phyloP scores from a whole-genome alignment of 208 protist species.

The Spongospora subterranea region DNA sequence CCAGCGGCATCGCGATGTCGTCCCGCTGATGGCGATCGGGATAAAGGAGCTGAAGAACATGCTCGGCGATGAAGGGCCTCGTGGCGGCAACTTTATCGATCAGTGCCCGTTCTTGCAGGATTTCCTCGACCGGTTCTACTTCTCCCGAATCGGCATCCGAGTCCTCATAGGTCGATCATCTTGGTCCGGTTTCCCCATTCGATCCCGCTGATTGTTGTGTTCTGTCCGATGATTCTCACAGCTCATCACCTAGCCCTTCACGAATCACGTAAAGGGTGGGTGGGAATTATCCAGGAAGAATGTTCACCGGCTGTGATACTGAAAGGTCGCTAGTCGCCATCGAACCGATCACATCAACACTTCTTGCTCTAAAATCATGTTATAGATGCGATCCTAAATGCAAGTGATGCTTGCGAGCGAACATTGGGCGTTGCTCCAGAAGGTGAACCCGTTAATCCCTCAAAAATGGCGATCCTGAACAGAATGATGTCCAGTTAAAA shows the following conservation, averaged over 20 bases:
- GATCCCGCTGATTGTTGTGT: background rate
- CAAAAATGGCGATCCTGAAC: background rate
- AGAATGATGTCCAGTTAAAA: background rate
- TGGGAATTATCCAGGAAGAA: conserved; percentile 32
- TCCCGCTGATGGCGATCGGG: conserved; percentile 34
- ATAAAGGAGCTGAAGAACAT: conserved; percentile 19
- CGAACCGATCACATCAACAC: background rate
- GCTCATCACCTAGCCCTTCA: conserved; percentile 27
- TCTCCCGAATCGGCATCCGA: conserved; percentile 54
- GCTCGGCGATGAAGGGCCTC: background rate
- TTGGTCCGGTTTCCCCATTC: no score
- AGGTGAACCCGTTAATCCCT: background rate
- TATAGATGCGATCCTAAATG: background rate
- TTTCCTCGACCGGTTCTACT: conserved; percentile 55
- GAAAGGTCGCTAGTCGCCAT: background rate
- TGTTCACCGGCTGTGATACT: conserved; percentile 1
- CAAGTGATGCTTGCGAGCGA: background rate
- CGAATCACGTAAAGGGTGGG: background rate
- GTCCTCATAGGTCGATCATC: conserved; percentile 44
- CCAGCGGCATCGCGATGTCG: conserved; percentile 24
- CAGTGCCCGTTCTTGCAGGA: conserved; percentile 41
- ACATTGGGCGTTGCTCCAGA: background rate
- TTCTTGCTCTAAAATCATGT: background rate
- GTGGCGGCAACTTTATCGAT: background rate
- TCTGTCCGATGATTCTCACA: background rate